Evolutionary conservation across 306 rosid genomes (phyloP), one percentile per base, ranked within the genome.

Genomic region (Medicago arabica): DNA sequence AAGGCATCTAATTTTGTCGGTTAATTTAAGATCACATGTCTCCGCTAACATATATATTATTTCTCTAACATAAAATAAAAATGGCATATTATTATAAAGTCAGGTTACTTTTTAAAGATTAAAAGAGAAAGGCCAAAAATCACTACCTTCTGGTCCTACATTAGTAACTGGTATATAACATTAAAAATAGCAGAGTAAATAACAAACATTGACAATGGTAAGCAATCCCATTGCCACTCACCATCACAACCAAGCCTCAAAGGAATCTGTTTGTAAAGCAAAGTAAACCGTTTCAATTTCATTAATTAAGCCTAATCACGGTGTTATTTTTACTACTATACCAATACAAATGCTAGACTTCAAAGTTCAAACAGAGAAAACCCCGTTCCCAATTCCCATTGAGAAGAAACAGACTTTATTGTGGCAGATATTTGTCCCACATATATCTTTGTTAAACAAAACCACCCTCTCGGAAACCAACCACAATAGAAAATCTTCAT

Each of bases 101-200:
- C 31, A 28, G 15, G 17, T 46, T 57, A 79, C 92, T 84, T 89
- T 91, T 74, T 59, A 53, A 77, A 17, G 88, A 82, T 77, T 71
- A 40, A 13, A 46, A 21, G 14, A 19, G 16, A 67, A 67, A 54
- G 51, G 68, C 62, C 44, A 67, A 11, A 57, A 78, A 10, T 25
- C 54, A 72, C 31, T 41, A 76, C 78, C 81, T 49, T 75, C 46
- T 62, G 18, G 83, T 76, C 87, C 89, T 80, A 65, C 85, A 77
- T 23, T 39, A 40, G 66, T 51, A 64, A 68, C 70, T 47, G 38
- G 25, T 69, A 66, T 80, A 28, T 59, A 78, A 46, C 51, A 51
- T 71, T 77, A 67, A 83, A 83, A 51, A 68, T 70, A 28, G 80
- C n/a, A 46, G 14, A 12, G 16, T 15, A 46, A 12, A 46, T 14